Percentiles rank a stretch among this genome's conserved stretches.
Conservation (phyloP, 2,329 filamentous ascomycete species). For the Apiospora malaysiana region DNA sequence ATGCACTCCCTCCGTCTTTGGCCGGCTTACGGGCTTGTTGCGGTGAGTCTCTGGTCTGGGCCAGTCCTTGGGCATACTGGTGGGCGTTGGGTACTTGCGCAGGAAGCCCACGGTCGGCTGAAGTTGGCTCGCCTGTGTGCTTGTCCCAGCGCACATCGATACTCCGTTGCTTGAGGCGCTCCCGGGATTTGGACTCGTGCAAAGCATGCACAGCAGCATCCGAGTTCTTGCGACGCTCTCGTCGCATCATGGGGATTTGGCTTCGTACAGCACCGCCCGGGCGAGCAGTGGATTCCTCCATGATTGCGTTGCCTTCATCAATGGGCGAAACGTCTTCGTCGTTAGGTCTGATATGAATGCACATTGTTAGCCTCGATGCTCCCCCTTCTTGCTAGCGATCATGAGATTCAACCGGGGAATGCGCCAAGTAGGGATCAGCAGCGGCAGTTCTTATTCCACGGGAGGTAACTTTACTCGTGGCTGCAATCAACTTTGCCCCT, state of each 20-base stretch:
- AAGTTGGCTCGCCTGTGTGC: constrained; percentile 69
- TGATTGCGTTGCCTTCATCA: constrained; percentile 47
- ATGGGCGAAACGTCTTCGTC: constrained; percentile 58
- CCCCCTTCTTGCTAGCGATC: background rate
- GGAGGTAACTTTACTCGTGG: background rate
- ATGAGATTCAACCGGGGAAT: background rate
- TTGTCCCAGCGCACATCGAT: constrained; percentile 64
- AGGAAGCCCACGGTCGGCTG: constrained; percentile 58
- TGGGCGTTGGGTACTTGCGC: constrained; percentile 61
- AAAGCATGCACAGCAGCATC: constrained; percentile 44
- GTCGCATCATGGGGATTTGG: constrained; percentile 59
- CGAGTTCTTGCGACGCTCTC: constrained; percentile 53
- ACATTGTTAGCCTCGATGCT: constrained; percentile 32
- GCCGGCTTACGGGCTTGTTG: constrained; percentile 40
- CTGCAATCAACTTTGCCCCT: background rate
- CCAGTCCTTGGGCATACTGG: constrained; percentile 40
- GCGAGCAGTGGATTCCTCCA: constrained; percentile 31
- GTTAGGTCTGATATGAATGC: constrained; percentile 32
- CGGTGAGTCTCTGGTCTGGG: constrained; percentile 47
- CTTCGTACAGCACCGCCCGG: constrained; percentile 40
- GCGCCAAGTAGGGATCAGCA: background rate
- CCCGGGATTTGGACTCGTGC: constrained; percentile 45
- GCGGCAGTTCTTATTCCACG: background rate
- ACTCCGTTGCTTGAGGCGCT: constrained; percentile 26
- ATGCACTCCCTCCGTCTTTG: background rate